These are phyloP conservation scores for Tricholoma sp. DNA, from an alignment of 768 basidiomycete species.

Conservation along the genomic window DNA sequence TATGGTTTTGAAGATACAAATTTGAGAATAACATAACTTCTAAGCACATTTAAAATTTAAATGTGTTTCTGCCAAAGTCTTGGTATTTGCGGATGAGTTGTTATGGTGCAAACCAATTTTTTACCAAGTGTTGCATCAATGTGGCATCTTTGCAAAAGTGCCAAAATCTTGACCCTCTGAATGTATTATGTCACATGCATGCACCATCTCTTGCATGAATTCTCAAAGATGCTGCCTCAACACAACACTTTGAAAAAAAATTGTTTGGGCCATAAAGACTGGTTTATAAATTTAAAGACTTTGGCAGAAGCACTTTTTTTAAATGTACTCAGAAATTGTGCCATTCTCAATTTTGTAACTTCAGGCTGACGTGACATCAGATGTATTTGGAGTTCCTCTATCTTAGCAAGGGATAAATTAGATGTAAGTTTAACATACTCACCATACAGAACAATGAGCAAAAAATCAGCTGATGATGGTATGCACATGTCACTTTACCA, in stretches of 20 bases:
- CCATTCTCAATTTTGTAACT: not conserved
- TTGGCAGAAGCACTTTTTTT: too few species aligned
- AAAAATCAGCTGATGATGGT: too few species aligned
- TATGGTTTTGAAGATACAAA: too few species aligned
- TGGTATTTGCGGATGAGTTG: not conserved
- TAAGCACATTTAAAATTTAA: not conserved
- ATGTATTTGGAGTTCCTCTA: too few species aligned
- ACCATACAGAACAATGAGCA: too few species aligned
- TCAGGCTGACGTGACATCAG: too few species aligned
- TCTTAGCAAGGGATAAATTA: too few species aligned
- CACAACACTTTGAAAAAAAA: not conserved
- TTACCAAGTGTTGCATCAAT: not conserved
- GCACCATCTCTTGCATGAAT: not conserved
- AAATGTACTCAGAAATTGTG: not conserved
- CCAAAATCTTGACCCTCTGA: not conserved
- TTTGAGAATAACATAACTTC: not conserved
- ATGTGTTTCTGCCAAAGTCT: not conserved
- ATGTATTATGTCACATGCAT: not conserved
- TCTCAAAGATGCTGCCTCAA: not conserved
- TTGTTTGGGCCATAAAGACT: too few species aligned
- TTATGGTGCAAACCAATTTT: not conserved
- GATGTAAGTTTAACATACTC: too few species aligned
- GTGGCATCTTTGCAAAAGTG: not conserved
- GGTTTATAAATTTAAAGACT: too few species aligned
- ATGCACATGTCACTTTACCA: too few species aligned